Evolutionary conservation across 2,329 filamentous ascomycete species (phyloP).

Genomic region (Zasmidium cellare): DNA sequence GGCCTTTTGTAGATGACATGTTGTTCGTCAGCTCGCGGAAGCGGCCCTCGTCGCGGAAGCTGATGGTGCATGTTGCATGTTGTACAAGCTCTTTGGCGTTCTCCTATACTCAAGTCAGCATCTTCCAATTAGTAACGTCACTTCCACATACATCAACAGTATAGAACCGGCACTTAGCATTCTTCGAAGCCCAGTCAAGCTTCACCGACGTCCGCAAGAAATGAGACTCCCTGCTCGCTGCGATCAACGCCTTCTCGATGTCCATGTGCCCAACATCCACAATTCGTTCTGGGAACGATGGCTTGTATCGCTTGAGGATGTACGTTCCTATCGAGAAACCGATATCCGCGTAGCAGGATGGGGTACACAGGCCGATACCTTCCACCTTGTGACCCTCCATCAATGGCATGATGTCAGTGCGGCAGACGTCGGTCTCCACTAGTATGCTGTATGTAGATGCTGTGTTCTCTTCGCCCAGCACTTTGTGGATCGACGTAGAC

Average conservation of each 20-base stretch:
- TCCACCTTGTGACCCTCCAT: conserved; percentile 47
- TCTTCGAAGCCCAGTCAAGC: background rate
- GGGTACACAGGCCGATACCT: conserved; percentile 42
- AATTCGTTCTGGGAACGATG: background rate
- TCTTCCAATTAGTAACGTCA: background rate
- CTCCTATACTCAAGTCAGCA: background rate
- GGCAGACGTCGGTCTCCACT: conserved; percentile 43
- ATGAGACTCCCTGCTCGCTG: conserved; percentile 1
- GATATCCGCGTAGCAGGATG: conserved; percentile 38
- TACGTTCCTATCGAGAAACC: conserved; percentile 34
- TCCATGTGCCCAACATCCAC: conserved; percentile 9
- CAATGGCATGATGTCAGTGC: conserved; percentile 39
- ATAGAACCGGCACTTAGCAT: background rate
- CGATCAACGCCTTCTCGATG: conserved; percentile 7
- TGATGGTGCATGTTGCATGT: conserved; percentile 10
- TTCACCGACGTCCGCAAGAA: background rate
- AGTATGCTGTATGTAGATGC: conserved; percentile 22
- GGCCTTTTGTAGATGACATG: background rate
- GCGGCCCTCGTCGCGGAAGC: background rate
- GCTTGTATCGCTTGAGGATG: background rate
- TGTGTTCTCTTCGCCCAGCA: conserved; percentile 6
- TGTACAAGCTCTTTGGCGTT: conserved; percentile 3
- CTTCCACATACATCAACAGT: background rate
- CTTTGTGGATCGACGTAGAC: conserved; percentile 5
- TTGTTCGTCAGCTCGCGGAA: conserved; percentile 2